Conservation (phyloP, 306 rosid species). For the Malus orientalis region DNA sequence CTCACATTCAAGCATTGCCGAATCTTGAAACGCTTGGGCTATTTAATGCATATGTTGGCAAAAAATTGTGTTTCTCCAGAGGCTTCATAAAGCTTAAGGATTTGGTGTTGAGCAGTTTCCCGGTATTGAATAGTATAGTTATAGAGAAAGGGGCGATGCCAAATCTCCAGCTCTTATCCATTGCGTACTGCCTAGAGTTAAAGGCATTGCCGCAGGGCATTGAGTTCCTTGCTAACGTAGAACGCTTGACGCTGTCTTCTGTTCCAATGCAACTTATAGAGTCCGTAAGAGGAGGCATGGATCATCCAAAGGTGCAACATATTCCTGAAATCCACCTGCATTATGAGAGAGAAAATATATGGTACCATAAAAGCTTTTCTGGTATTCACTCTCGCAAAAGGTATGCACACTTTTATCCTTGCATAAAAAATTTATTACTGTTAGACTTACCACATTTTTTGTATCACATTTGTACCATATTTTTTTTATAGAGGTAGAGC, state of each 20-base stretch:
- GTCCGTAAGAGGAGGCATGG: not conserved
- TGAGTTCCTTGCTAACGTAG: not conserved
- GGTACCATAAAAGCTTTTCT: not conserved
- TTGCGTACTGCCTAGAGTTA: not conserved
- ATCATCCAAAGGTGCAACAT: not conserved
- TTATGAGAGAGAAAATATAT: not conserved
- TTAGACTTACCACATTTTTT: too few relatives aligned
- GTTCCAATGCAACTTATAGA: not conserved
- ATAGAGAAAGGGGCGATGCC: slow-evolving; percentile 8
- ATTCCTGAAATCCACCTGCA: not conserved
- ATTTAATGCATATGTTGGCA: too few relatives aligned
- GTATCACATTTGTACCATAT: too few relatives aligned
- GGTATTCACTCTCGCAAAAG: not conserved
- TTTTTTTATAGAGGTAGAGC: too few relatives aligned
- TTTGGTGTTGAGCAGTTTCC: not conserved
- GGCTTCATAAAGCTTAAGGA: not conserved
- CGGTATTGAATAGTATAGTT: not conserved
- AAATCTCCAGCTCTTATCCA: not conserved
- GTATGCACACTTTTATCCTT: too few relatives aligned
- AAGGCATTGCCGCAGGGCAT: slow-evolving; percentile 8
- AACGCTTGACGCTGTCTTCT: not conserved
- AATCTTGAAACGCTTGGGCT: too few relatives aligned
- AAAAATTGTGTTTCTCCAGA: too few relatives aligned
- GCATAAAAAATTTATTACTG: too few relatives aligned
- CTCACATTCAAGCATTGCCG: not conserved